A percentile compares a stretch with the other conserved stretches of the same genome.
Conservation (phyloP, 176 grass and related monocot species). For the Triticum turgidum region DNA sequence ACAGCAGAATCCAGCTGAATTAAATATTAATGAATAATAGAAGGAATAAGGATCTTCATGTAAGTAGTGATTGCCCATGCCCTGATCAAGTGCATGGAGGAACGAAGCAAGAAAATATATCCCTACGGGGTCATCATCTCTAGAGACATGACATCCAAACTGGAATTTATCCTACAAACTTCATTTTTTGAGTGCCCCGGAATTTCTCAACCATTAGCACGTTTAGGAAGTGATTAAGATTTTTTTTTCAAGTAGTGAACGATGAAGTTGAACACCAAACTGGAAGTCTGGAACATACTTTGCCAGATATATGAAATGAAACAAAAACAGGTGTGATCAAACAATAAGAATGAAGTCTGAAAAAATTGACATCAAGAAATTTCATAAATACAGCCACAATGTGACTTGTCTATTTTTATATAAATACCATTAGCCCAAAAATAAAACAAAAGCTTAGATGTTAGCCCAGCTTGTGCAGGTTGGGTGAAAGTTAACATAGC, state of each 20-base stretch:
- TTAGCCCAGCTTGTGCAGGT: background rate
- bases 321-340: background rate
- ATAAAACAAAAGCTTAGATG: background rate
- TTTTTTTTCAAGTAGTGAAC: background rate
- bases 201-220: conserved; percentile 19
- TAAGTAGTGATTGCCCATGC: conserved; percentile 28
- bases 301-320: conserved; percentile 15
- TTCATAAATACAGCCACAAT: conserved; percentile 4
- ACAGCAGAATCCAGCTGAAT: background rate
- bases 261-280: conserved; percentile 8
- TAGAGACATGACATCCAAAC: conserved; percentile 10
- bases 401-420: background rate
- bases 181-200: background rate
- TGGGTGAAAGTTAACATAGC: conserved; percentile 19
- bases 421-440: background rate
- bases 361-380: conserved; percentile 1
- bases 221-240: conserved; percentile 1
- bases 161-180: conserved; percentile 13
- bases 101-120: background rate
- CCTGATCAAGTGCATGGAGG: background rate
- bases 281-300: conserved; percentile 4
- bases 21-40: conserved; percentile 27
- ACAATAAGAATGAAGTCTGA: background rate
- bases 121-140: too few species aligned
- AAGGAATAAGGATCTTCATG: background rate